A percentile compares a stretch with the other conserved stretches of the same genome.
Evolutionary conservation across 306 rosid genomes (phyloP).

Genomic region (Vigna reflexopilosa): DNA sequence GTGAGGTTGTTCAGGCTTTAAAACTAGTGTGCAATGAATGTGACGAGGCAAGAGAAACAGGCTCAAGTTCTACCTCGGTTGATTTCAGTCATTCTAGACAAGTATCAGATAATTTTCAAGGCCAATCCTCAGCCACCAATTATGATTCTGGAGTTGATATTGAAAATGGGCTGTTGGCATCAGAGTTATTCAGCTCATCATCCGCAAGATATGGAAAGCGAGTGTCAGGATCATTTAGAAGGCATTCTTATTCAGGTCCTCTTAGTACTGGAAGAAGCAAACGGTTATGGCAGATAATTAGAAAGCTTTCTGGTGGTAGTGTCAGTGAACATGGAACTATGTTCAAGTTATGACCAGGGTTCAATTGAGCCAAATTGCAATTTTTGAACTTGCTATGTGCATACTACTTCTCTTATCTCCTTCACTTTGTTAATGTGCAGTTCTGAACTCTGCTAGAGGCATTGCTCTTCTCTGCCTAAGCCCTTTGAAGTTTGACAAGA

Average conservation of each 20-base stretch:
- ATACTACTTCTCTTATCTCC: constrained; percentile 34
- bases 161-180: constrained; percentile 61
- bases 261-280: constrained; percentile 62
- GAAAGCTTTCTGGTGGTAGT: constrained; percentile 74
- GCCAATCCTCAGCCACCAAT: constrained; percentile 58
- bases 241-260: constrained; percentile 84
- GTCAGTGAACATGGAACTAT: constrained; percentile 77
- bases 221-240: constrained; percentile 69
- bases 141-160: constrained; percentile 54
- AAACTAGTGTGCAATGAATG: constrained; percentile 84
- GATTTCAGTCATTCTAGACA: constrained; percentile 60
- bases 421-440: constrained; percentile 29
- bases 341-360: constrained; percentile 59
- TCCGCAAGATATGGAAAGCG: constrained; percentile 59
- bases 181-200: constrained; percentile 66
- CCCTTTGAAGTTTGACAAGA: constrained; percentile 41
- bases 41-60: constrained; percentile 68
- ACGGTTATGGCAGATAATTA: constrained; percentile 72
- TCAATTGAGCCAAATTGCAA: constrained; percentile 37
- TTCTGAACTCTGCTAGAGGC: constrained; percentile 29
- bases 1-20: constrained; percentile 96
- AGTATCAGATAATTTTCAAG: constrained; percentile 54
- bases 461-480: constrained; percentile 10
- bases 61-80: constrained; percentile 69
- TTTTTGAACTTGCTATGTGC: constrained; percentile 21